A percentile compares a stretch with the other conserved stretches of the same genome.
phyloP scores from a whole-genome alignment of 75 land plant species.

The Selaginella moellendorffii region DNA sequence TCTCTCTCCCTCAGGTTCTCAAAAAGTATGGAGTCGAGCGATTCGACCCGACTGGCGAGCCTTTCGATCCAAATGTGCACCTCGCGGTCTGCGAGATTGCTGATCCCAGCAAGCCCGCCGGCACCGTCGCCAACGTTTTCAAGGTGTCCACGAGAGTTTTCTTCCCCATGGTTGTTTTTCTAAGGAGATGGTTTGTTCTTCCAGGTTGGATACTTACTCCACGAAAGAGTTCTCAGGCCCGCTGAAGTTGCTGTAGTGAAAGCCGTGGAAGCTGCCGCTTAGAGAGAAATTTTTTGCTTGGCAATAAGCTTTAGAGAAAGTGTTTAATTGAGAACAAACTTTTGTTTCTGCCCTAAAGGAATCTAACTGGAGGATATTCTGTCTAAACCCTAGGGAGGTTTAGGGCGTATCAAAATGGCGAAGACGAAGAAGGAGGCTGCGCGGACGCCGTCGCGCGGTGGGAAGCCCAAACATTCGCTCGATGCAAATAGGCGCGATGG shows the following conservation, averaged over 20 bases:
- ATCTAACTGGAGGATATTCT: too few relatives aligned
- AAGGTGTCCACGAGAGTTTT: constrained; percentile 36
- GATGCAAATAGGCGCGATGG: constrained; percentile 54
- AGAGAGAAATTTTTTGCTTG: not conserved
- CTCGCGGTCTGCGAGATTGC: constrained; percentile 68
- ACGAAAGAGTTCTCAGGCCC: constrained; percentile 79
- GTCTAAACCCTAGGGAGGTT: too few relatives aligned
- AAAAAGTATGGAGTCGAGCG: constrained; percentile 62
- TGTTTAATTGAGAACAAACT: too few relatives aligned
- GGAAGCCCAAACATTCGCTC: constrained; percentile 89
- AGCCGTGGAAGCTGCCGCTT: not conserved
- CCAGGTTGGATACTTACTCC: constrained; percentile 61
- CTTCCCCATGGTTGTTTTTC: not conserved
- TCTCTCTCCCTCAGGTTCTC: constrained; percentile 42
- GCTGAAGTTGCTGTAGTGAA: constrained; percentile 83
- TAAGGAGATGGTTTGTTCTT: not conserved
- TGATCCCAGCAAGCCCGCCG: constrained; percentile 59
- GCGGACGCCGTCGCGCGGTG: constrained; percentile 24
- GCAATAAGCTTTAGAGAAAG: not conserved
- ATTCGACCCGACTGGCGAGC: constrained; percentile 59
- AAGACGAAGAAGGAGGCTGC: constrained; percentile 34
- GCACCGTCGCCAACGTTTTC: constrained; percentile 59
- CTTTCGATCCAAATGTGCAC: constrained; percentile 78
- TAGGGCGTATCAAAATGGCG: too few relatives aligned
- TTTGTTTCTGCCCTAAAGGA: too few relatives aligned